Evolutionary conservation across 176 grass and related monocot species (phyloP).

Genomic region (sorghum (Sorghum bicolor)): DNA sequence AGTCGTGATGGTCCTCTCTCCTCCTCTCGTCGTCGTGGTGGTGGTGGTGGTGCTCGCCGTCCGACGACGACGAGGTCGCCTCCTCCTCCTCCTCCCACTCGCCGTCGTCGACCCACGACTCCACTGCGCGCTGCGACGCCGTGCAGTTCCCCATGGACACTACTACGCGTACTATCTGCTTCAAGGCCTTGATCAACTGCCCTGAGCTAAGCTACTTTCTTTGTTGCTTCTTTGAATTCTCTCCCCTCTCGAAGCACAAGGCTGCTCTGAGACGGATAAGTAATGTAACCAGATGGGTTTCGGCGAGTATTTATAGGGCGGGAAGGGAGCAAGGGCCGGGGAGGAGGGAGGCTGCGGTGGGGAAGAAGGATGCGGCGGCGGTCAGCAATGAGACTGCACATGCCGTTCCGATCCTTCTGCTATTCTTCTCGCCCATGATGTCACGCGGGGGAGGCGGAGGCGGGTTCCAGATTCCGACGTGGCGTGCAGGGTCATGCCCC

Average conservation of each 20-base stretch:
- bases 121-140: conserved; percentile 27
- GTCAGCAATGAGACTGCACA: conserved; percentile 11
- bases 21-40: background rate
- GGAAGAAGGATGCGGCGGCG: background rate
- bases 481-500: conserved; percentile 10
- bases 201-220: background rate
- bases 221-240: background rate
- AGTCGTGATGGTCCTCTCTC: background rate
- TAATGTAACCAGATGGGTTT: background rate
- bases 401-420: background rate
- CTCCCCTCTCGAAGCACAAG: background rate
- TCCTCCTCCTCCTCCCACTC: conserved; percentile 39
- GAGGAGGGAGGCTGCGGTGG: background rate
- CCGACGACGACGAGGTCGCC: background rate
- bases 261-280: conserved; percentile 14
- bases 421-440: background rate
- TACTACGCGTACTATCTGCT: background rate
- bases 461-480: conserved; percentile 27
- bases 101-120: conserved; percentile 53
- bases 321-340: background rate
- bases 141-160: conserved; percentile 51
- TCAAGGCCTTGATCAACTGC: background rate
- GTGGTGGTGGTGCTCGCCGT: background rate
- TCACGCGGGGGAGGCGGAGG: background rate
- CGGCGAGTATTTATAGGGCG: background rate